phyloP scores from a whole-genome alignment of 495 filamentous ascomycete species.

The Penicillium simplicissimum region DNA sequence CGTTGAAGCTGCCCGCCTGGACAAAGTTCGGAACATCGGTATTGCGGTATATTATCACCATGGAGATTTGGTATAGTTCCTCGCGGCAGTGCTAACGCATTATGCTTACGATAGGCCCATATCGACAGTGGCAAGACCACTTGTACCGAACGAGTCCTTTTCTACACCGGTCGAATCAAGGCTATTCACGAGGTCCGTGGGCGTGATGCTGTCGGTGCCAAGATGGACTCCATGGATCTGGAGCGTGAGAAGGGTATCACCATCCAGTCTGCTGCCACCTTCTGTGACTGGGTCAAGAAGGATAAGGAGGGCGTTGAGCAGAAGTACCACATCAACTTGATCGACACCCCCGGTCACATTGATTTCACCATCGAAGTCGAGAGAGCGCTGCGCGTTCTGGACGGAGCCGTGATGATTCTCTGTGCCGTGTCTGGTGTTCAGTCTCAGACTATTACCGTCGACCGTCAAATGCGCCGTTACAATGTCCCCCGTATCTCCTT shows the following conservation, averaged over 20 bases:
- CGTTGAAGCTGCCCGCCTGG: constrained; percentile 71
- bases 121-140: constrained; percentile 99
- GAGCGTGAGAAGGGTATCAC: constrained; percentile 99
- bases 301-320: constrained; percentile 72
- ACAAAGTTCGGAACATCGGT: constrained; percentile 90
- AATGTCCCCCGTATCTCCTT: constrained; percentile 95
- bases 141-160: constrained; percentile 93
- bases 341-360: constrained; percentile 98
- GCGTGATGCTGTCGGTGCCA: constrained; percentile 92
- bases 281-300: constrained; percentile 94
- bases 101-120: constrained; percentile 65
- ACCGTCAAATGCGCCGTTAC: constrained; percentile 98
- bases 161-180: constrained; percentile 96
- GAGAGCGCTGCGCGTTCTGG: constrained; percentile 89
- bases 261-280: constrained; percentile 96
- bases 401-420: constrained; percentile 97
- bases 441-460: constrained; percentile 96
- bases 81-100: constrained; percentile 14
- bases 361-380: constrained; percentile 99
- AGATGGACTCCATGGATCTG: constrained; percentile 99
- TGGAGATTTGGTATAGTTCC: background rate
- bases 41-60: constrained; percentile 71
- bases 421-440: constrained; percentile 98
- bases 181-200: constrained; percentile 97
- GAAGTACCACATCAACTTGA: constrained; percentile 96